These are phyloP conservation scores for Cucurbita moschata DNA, from an alignment of 306 rosid species.

Conservation along the genomic window DNA sequence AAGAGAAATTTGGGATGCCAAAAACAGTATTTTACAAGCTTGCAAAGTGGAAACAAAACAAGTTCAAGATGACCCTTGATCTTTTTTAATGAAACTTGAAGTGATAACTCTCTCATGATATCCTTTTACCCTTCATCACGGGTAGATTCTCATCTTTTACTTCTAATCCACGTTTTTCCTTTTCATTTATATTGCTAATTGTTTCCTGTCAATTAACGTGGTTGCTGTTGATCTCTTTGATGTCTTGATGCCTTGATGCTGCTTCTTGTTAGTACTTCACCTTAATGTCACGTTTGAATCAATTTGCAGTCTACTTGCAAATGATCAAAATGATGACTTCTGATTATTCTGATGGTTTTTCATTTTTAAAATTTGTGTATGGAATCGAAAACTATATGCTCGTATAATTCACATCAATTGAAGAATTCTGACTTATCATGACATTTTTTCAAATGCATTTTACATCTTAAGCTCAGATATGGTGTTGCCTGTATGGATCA, in stretches of 20 bases:
- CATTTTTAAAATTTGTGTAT: not conserved
- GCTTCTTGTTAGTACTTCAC: not conserved
- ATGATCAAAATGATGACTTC: not conserved
- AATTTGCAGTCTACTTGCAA: not conserved
- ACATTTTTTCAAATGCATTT: no score
- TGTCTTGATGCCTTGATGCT: not conserved
- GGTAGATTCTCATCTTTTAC: not conserved
- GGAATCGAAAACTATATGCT: not conserved
- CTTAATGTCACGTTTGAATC: not conserved
- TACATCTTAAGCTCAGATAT: not conserved
- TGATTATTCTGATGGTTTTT: not conserved
- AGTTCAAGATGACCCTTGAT: slow-evolving; percentile 62
- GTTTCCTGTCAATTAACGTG: not conserved
- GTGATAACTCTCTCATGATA: not conserved
- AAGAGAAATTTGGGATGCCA: slow-evolving; percentile 48
- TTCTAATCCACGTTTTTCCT: not conserved
- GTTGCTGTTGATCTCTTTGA: not conserved
- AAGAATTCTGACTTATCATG: not conserved
- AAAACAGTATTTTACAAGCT: slow-evolving; percentile 59
- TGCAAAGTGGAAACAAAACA: slow-evolving; percentile 94
- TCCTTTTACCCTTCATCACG: not conserved
- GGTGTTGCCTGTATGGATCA: not conserved
- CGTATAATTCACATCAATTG: not conserved
- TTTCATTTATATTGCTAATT: not conserved
- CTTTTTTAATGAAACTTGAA: slow-evolving; percentile 30